Percentiles rank a stretch among this genome's conserved stretches.
phyloP scores from a whole-genome alignment of 306 rosid species.

The Cyclanthera cordifolia region DNA sequence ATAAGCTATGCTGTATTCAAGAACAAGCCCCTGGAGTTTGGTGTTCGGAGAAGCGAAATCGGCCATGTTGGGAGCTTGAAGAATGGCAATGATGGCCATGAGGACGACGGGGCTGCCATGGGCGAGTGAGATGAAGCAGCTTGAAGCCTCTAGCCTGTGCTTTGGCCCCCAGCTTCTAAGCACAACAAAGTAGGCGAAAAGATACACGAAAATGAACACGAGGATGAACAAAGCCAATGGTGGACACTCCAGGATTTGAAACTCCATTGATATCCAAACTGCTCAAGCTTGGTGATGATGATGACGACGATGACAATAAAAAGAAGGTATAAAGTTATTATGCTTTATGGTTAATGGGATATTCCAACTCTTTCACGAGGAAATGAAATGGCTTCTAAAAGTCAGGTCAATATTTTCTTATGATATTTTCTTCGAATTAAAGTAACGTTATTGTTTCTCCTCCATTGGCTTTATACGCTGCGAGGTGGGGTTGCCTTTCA shows the following conservation, averaged over 20 bases:
- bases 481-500: background rate
- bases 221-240: conserved; percentile 22
- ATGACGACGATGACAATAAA: background rate
- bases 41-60: conserved; percentile 32
- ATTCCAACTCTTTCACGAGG: background rate
- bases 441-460: background rate
- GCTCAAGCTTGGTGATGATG: background rate
- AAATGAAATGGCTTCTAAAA: background rate
- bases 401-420: background rate
- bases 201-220: conserved; percentile 25
- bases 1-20: conserved; percentile 36
- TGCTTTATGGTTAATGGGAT: background rate
- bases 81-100: conserved; percentile 23
- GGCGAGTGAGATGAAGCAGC: conserved; percentile 39
- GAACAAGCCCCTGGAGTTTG: conserved; percentile 14
- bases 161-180: conserved; percentile 30
- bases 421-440: background rate
- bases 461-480: background rate
- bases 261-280: conserved; percentile 22
- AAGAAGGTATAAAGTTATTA: background rate
- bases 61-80: background rate
- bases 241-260: conserved; percentile 5
- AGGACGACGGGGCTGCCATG: conserved; percentile 32
- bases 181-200: conserved; percentile 20
- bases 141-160: conserved; percentile 27